Evolutionary conservation across 106 monocot species (phyloP).

Genomic region (Dendrobium chrysotoxum): DNA sequence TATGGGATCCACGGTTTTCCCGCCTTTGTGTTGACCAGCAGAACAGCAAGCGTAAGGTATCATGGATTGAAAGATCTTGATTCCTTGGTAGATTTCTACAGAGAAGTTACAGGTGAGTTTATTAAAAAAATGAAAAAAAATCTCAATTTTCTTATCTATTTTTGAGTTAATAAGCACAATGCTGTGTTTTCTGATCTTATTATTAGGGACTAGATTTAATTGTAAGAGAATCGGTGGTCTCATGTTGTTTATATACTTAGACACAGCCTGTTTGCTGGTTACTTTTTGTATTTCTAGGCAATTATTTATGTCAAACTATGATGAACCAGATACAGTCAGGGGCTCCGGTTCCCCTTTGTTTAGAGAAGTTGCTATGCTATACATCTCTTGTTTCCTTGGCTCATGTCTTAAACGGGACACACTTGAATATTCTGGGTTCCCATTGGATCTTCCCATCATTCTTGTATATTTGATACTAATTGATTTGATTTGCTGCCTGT

Average conservation of each 20-base stretch:
- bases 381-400: no score
- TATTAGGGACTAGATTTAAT: neutral
- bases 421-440: no score
- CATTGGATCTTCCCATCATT: neutral
- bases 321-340: no score
- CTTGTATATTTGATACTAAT: neutral
- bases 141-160: no score
- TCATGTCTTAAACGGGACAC: no score
- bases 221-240: neutral
- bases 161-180: neutral
- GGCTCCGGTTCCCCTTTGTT: no score
- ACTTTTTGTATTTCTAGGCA: no score
- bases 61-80: conserved; percentile 55
- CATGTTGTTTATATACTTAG: neutral
- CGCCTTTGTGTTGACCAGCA: conserved; percentile 50
- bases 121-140: neutral
- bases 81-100: conserved; percentile 67
- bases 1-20: conserved; percentile 82
- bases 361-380: no score
- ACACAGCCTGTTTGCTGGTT: neutral
- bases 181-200: neutral
- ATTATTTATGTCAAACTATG: no score
- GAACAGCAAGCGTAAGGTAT: conserved; percentile 35
- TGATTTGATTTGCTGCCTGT: neutral
- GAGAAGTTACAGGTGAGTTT: conserved; percentile 47